These are phyloP conservation scores for Leptographium flavum DNA, from an alignment of 2,329 filamentous ascomycete species.

Conservation along the genomic window DNA sequence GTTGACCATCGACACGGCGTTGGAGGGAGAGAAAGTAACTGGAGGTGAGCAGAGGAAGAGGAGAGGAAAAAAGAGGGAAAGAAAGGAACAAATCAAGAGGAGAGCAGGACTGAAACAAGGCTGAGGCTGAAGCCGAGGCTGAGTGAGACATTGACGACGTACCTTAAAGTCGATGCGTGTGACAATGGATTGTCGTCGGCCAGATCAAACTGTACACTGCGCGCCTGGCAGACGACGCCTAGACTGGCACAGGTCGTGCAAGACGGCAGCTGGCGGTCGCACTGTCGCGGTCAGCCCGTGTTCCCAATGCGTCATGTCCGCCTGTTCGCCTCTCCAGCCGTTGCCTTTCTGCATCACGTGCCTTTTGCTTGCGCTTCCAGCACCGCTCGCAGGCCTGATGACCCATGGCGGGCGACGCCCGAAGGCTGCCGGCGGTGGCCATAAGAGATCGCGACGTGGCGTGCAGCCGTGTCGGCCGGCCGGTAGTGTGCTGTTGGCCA, in stretches of 20 bases:
- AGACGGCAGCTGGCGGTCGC: not conserved
- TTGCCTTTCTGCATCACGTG: not conserved
- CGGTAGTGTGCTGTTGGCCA: too few species aligned
- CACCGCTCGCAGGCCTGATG: slow-evolving; percentile 18
- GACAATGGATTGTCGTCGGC: not conserved
- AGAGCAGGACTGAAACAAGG: too few species aligned
- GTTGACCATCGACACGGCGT: not conserved
- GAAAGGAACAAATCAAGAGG: not conserved
- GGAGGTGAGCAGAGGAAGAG: not conserved
- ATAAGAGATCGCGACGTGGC: not conserved
- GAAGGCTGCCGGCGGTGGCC: not conserved
- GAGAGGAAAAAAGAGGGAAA: not conserved
- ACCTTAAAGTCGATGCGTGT: slow-evolving; percentile 1
- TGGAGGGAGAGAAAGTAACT: not conserved
- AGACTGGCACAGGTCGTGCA: slow-evolving; percentile 5
- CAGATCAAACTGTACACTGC: slow-evolving; percentile 1
- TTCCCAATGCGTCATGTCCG: not conserved
- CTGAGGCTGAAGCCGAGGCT: not conserved
- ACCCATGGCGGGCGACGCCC: not conserved
- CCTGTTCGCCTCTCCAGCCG: too few species aligned
- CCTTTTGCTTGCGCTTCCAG: slow-evolving; percentile 20
- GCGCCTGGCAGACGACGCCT: slow-evolving; percentile 2
- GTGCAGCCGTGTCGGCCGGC: too few species aligned
- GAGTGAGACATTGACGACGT: not conserved
- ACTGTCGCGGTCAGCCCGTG: not conserved